Evolutionary conservation across 169 alveolate species (phyloP).

Genomic region (Pseudocohnilembus persalinus): DNA sequence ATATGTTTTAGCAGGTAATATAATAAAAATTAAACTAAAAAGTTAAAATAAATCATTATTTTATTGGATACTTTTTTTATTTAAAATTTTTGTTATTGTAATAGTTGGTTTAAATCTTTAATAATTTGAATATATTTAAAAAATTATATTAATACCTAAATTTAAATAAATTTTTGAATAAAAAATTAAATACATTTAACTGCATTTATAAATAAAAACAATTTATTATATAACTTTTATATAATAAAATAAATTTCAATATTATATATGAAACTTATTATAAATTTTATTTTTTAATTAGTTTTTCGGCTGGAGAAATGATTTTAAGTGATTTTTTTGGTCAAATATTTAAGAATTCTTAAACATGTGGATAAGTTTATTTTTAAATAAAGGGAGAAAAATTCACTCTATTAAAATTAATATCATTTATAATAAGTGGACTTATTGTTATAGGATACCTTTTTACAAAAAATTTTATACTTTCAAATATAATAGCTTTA

Average conservation of each 20-base stretch:
- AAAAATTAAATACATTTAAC: too few species aligned
- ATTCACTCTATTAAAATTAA: neutral
- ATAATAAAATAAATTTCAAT: too few species aligned
- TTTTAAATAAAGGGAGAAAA: neutral
- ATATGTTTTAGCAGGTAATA: neutral
- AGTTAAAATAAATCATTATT: neutral
- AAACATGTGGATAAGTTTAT: neutral
- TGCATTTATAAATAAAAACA: too few species aligned
- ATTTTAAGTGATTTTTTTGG: neutral
- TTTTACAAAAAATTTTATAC: constrained; percentile 56
- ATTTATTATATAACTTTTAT: too few species aligned
- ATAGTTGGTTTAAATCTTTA: too few species aligned
- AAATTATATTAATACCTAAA: too few species aligned
- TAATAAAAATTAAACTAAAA: neutral
- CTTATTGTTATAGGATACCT: constrained; percentile 41
- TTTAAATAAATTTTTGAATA: too few species aligned
- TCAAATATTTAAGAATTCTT: neutral
- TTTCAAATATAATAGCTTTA: constrained; percentile 59
- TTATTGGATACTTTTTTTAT: neutral
- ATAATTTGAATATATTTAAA: too few species aligned
- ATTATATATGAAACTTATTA: too few species aligned
- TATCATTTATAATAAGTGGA: constrained; percentile 6
- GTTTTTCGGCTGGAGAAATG: constrained; percentile 1
- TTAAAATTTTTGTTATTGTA: neutral
- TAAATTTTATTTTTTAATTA: too few species aligned